Evolutionary conservation across 1,284 basidiomycete species (phyloP), one percentile per base, ranked within the genome.

Genomic region (Cronartium quercuum): DNA sequence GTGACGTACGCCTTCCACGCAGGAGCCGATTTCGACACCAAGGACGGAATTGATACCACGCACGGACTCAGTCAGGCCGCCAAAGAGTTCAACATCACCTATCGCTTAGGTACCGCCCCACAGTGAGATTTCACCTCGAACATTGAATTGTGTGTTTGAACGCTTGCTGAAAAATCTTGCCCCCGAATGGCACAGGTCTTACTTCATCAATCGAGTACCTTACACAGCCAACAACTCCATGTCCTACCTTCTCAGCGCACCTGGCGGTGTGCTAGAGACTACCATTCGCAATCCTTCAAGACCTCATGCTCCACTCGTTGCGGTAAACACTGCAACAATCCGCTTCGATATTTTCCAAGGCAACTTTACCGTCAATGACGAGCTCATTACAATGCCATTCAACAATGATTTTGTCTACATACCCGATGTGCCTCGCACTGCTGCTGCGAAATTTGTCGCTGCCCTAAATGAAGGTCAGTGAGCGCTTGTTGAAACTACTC

Each of bases 1-100:
- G 85, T 89, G 35, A 88, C 90, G 0, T 91, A 88, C 76, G 85
- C 88, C 83, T 88, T 88, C 77, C 37, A 80, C 75, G 65, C 76
- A 9, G 76, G 75, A 4, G 13, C 41, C 6, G 40, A 67, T 1
- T 79, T 79, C 29, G 79, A 79, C 63, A 79, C 79, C 1, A 6
- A 37, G 0, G 41, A 76, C 21, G 79, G 79, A 0, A 60, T 35
- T 9, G 37, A 51, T 0, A 77, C 78, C 44, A 77, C 77, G 13
- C 29, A 44, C 1, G 42, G 51, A 47, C 73, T 79, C 38, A 58
- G 21, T 34, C 51, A 73, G 13, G 76, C 76, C 5, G 77, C 78
- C 0, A 29, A 35, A 4, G 47, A 73, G 1, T 79, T 79, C 74
- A 79, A 79, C 61, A 68, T 79, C 5, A 79, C 79, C 12, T 75